Evolutionary conservation across 805 yeast genomes (phyloP).

Genomic region (Candida takata): DNA sequence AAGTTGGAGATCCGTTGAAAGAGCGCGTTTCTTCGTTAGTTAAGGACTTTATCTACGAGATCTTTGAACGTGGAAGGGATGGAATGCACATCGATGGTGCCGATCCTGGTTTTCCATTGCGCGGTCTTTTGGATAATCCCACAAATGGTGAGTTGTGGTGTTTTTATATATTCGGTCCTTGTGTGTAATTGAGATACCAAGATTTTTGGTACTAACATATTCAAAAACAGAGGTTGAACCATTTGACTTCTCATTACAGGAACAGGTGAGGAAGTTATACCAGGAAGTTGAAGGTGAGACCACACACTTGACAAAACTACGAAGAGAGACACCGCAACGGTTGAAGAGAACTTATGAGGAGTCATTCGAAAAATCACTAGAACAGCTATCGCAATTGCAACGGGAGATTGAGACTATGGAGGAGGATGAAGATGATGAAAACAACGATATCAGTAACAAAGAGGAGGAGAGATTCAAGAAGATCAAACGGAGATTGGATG

Average conservation of each 20-base stretch:
- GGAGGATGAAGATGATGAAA: slow-evolving; percentile 3
- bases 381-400: slow-evolving; percentile 24
- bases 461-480: slow-evolving; percentile 3
- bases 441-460: no score
- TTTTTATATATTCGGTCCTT: no score
- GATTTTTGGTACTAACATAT: slow-evolving; percentile 13
- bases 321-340: slow-evolving; percentile 45
- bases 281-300: slow-evolving; percentile 58
- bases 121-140: slow-evolving; percentile 18
- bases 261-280: slow-evolving; percentile 47
- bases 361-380: slow-evolving; percentile 27
- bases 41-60: slow-evolving; percentile 39
- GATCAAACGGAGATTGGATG: slow-evolving; percentile 7
- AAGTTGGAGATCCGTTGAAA: slow-evolving; percentile 38
- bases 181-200: no score
- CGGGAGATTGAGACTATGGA: slow-evolving; percentile 18
- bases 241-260: slow-evolving; percentile 59
- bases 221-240: slow-evolving; percentile 48
- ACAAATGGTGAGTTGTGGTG: slow-evolving; percentile 12
- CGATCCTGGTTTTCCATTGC: slow-evolving; percentile 23
- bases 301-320: slow-evolving; percentile 44
- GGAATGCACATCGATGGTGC: slow-evolving; percentile 49
- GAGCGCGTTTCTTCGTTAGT: slow-evolving; percentile 36
- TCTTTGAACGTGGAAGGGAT: slow-evolving; percentile 55
- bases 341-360: slow-evolving; percentile 33